Evolutionary conservation across 345 rosid species (phyloP), one percentile per base, ranked within the genome.

Genomic region (Populus pruinosa): DNA sequence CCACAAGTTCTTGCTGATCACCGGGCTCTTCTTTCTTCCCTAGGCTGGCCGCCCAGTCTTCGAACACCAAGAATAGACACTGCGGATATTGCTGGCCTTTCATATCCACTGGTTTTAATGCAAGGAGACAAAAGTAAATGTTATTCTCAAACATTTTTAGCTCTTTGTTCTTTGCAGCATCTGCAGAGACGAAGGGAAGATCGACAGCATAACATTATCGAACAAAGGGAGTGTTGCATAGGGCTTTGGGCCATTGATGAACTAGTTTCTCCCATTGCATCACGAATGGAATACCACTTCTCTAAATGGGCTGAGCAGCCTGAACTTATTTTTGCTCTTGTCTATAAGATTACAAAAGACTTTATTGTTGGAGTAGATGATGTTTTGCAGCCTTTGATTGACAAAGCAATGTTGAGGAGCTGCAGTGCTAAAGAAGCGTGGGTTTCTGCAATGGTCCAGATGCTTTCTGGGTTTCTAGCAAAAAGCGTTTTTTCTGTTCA

Each of bases 31-130:
- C 96, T 93, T 77, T 82, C 87, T 47, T 91, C 92, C 72, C 80
- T 93, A 67, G 96, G 96, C 50, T 91, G 96, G 98, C 98, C 98
- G 38, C 96, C 96, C 1, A 87, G 86, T 82, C 88, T 93, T 39
- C 39, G 82, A 38, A 75, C 89, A 23, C 70, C 85, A 21, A 86
- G 82, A 39, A 73, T 29, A 2, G 92, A 86, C 67, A 77, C 35
- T 69, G 82, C 81, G 70, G 89, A 82, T 66, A 67, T 74, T 75
- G 67, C 84, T 66, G 66, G 70, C 49, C 63, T 90, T 81, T 88
- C 87, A 8, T 90, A 93, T 72, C 98, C 96, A 41, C 85, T 90
- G 55, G 82, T 83, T 67, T 73, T 87, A 74, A 87, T 93, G 87
- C 84, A 87, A 72, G 87, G 84, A 80, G 89, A 86, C 72, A 79